Evolutionary conservation across 371 early-diverging fungal species (phyloP).

Genomic region (Mortierella sp.): DNA sequence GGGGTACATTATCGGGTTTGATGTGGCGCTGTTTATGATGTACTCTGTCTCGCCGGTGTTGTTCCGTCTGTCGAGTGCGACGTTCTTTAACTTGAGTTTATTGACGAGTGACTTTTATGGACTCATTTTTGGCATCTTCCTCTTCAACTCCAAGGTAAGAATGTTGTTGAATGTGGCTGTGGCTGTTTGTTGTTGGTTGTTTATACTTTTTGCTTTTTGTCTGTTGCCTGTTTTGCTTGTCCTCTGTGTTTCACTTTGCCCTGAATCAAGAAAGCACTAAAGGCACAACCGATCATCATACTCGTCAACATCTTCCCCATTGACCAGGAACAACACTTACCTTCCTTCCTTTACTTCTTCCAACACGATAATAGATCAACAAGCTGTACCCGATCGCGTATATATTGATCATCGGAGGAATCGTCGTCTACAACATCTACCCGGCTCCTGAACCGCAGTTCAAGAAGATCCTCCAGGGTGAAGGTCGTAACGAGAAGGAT

Average conservation of each 20-base stretch:
- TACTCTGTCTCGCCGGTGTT: constrained; percentile 77
- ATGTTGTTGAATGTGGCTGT: not conserved
- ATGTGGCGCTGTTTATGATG: constrained; percentile 73
- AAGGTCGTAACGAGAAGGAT: not conserved
- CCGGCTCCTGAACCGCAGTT: constrained; percentile 58
- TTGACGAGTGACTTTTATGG: constrained; percentile 84
- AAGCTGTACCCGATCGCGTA: constrained; percentile 74
- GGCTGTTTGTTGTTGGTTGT: not conserved
- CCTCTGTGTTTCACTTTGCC: constrained; percentile 11
- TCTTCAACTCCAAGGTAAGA: constrained; percentile 65
- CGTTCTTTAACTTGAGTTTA: constrained; percentile 81
- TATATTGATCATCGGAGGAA: constrained; percentile 69
- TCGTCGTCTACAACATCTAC: constrained; percentile 72
- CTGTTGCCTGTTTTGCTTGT: not conserved
- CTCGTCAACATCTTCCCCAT: not conserved
- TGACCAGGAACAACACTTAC: not conserved
- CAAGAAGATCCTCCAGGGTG: constrained; percentile 16
- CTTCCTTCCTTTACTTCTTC: not conserved
- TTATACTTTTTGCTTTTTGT: not conserved
- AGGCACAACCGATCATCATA: not conserved
- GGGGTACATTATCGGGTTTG: constrained; percentile 70
- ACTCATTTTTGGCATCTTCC: constrained; percentile 73
- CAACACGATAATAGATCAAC: constrained; percentile 46
- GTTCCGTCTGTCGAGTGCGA: constrained; percentile 76
- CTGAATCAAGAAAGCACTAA: not conserved